Percentiles rank a stretch among this genome's conserved stretches.
Conservation (phyloP, 2,329 filamentous ascomycete genomes). For the Colletotrichum scovillei region DNA sequence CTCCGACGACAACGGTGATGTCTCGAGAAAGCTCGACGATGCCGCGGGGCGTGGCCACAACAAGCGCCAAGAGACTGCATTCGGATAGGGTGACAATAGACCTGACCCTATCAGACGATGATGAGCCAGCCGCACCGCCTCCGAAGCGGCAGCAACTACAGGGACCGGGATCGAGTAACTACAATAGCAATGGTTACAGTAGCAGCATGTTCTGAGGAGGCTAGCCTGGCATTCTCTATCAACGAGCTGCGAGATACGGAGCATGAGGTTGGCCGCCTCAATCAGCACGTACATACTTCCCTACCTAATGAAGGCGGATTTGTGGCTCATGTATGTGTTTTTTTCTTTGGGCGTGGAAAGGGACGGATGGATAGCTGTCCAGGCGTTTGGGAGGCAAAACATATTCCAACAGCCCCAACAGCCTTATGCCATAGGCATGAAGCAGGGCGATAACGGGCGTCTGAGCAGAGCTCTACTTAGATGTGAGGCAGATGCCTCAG, state of each 20-base stretch:
- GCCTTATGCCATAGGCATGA: constrained; percentile 10
- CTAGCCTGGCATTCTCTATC: not conserved
- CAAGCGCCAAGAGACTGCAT: constrained; percentile 59
- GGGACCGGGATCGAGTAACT: constrained; percentile 17
- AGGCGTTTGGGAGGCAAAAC: constrained; percentile 32
- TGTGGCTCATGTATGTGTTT: constrained; percentile 27
- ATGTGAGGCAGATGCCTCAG: not conserved
- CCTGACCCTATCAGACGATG: constrained; percentile 67
- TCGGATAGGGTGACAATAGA: constrained; percentile 64
- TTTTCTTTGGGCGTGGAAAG: constrained; percentile 25
- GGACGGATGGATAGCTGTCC: constrained; percentile 32
- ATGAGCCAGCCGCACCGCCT: constrained; percentile 60
- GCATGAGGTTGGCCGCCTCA: not conserved
- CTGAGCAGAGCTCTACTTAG: constrained; percentile 9
- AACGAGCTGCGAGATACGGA: not conserved
- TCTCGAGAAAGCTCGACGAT: constrained; percentile 52
- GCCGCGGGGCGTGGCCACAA: constrained; percentile 48
- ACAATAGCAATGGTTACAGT: constrained; percentile 24
- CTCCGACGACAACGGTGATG: constrained; percentile 48
- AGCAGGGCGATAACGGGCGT: not conserved
- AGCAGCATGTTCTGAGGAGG: constrained; percentile 10
- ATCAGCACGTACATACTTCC: constrained; percentile 21
- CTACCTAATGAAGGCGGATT: constrained; percentile 9
- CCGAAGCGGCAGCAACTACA: constrained; percentile 58
- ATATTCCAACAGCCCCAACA: constrained; percentile 9